These are phyloP conservation scores for Globisporangium cystogenes DNA, from an alignment of 352 stramenopile genomes.

Conservation along the genomic window DNA sequence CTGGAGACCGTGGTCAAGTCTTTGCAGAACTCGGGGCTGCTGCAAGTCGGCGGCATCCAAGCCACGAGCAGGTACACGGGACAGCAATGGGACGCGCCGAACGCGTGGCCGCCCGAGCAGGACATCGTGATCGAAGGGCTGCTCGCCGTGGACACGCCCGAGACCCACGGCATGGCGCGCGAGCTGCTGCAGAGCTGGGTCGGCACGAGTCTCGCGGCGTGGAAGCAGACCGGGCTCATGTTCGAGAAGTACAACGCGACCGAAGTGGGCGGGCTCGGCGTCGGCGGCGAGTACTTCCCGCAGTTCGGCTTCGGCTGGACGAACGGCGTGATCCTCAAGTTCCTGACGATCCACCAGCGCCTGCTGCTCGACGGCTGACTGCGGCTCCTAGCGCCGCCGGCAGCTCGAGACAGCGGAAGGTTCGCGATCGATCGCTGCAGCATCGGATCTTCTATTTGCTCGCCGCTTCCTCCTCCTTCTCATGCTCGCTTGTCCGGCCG, in stretches of 20 bases:
- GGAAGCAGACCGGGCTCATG: conserved; percentile 70
- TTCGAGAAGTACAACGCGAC: conserved; percentile 88
- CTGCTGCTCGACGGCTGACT: conserved; percentile 26
- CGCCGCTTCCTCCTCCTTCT: too few relatives aligned
- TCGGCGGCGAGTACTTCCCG: conserved; percentile 84
- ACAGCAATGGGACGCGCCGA: conserved; percentile 86
- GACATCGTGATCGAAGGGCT: conserved; percentile 81
- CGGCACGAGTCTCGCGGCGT: conserved; percentile 52
- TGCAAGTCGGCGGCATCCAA: conserved; percentile 59
- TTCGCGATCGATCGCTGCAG: background rate
- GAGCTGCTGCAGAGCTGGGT: conserved; percentile 60
- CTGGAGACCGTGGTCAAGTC: conserved; percentile 39
- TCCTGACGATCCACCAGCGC: conserved; percentile 75
- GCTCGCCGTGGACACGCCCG: conserved; percentile 34
- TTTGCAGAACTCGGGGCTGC: conserved; percentile 47
- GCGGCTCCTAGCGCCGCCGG: too few relatives aligned
- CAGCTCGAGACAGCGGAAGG: too few relatives aligned
- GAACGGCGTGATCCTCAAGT: conserved; percentile 78
- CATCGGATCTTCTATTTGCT: conserved; percentile 6
- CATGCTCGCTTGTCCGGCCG: background rate
- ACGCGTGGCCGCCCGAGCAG: conserved; percentile 83
- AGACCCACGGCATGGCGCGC: conserved; percentile 45
- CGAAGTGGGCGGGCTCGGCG: conserved; percentile 52
- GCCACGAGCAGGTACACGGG: conserved; percentile 68
- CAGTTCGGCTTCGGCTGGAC: conserved; percentile 72